Evolutionary conservation across 2,329 filamentous ascomycete species (phyloP), one percentile per base, ranked within the genome.

Genomic region (Tolypocladium guangdongense): DNA sequence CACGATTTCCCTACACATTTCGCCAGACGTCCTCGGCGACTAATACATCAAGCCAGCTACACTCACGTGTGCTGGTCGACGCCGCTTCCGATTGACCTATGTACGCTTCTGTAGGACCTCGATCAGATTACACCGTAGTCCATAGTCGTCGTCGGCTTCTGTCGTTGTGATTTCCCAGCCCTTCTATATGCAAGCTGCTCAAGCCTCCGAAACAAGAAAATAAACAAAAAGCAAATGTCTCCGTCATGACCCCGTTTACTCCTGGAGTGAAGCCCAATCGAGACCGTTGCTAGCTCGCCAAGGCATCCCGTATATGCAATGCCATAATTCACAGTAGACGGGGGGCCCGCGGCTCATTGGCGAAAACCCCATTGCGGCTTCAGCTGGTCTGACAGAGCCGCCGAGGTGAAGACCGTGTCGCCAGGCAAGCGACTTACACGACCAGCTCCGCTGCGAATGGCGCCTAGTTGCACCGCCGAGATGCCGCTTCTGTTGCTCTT

Each of bases 391-490:
- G 74, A 70, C 66, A 92, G 69, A 54, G 89, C 82, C 36, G 86
- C 81, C 63, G 78, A 78, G 4, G 88, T 90, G 59, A 90, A 91
- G 54, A 95, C 88, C 45, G 85, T 81, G 60, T 91, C 89, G 54
- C 83, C 84, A 0, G 91, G 90, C 56, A 96, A 79, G 50, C 88
- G 84, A 66, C 88, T 93, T 59, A 96, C 82, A 57, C 91, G 87
- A 63, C 95, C 92, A 47, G 90, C 90, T 59, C 91, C 91, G 54
- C 74, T 80, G 59, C 90, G 87, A 62, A 96, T 84, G 62, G 88
- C 86, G 56, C 83, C 75, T 51, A 82, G 72, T 64, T 90, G 81
- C 51, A 78, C 72, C 4, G 82, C 77, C 6, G 89, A 95, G 61
- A 95, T 84, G 50, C 87, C 90, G 69, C 88, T 74, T 18, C 64